Evolutionary conservation across 2,329 filamentous ascomycete genomes (phyloP).

Genomic region (Phoma herbarum): DNA sequence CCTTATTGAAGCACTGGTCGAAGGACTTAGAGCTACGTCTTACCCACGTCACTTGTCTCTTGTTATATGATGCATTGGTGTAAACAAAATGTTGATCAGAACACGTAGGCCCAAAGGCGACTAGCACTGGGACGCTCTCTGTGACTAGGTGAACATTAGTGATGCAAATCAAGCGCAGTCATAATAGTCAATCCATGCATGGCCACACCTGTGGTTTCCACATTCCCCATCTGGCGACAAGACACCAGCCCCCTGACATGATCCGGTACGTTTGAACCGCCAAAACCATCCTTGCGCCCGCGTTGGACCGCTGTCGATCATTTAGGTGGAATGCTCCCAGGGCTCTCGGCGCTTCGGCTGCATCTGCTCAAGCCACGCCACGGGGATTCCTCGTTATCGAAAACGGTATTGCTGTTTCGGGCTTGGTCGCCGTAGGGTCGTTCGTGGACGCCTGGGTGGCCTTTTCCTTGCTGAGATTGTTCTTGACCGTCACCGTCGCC

Average conservation of each 20-base stretch:
- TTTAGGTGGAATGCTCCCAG: slow-evolving; percentile 46
- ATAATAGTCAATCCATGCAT: slow-evolving; percentile 37
- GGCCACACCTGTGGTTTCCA: slow-evolving; percentile 29
- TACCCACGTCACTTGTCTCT: neutral
- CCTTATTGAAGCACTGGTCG: slow-evolving; percentile 27
- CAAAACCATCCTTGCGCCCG: slow-evolving; percentile 40
- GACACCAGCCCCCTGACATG: slow-evolving; percentile 45
- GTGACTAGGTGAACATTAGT: slow-evolving; percentile 36
- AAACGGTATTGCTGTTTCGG: slow-evolving; percentile 44
- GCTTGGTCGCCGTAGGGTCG: slow-evolving; percentile 46
- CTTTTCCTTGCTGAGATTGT: slow-evolving; percentile 20
- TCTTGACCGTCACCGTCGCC: slow-evolving; percentile 26
- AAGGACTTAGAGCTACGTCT: slow-evolving; percentile 19
- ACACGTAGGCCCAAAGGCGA: slow-evolving; percentile 35
- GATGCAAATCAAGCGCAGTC: slow-evolving; percentile 25
- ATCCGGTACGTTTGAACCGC: slow-evolving; percentile 41
- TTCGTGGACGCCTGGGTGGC: slow-evolving; percentile 23
- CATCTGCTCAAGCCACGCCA: slow-evolving; percentile 44
- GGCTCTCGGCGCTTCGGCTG: slow-evolving; percentile 49
- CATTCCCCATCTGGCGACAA: slow-evolving; percentile 39
- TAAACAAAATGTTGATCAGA: neutral
- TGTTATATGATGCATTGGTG: neutral
- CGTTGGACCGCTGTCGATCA: slow-evolving; percentile 50
- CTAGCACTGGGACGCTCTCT: slow-evolving; percentile 18
- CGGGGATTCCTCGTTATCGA: slow-evolving; percentile 50